phyloP scores from a whole-genome alignment of 768 basidiomycete genomes.

The Porpolomopsis calyptriformis region DNA sequence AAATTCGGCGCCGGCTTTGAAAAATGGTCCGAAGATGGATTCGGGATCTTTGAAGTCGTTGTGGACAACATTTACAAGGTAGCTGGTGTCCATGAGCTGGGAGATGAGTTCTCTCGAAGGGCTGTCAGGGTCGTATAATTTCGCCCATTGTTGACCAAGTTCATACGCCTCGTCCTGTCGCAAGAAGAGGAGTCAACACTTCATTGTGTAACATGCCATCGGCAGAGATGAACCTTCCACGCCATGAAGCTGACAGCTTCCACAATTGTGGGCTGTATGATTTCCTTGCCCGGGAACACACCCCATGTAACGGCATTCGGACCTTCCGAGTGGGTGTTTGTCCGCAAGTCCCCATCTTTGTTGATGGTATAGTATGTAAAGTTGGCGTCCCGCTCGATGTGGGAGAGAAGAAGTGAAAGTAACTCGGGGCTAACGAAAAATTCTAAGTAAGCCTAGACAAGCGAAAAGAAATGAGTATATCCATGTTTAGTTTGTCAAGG shows the following conservation, averaged over 20 bases:
- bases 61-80: slow-evolving; percentile 92
- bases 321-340: slow-evolving; percentile 90
- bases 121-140: slow-evolving; percentile 70
- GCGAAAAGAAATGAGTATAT: slow-evolving; percentile 1
- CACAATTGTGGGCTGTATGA: slow-evolving; percentile 91
- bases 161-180: slow-evolving; percentile 89
- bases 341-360: slow-evolving; percentile 85
- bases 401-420: slow-evolving; percentile 58
- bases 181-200: neutral
- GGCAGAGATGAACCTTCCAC: slow-evolving; percentile 62
- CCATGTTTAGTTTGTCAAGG: neutral
- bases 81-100: slow-evolving; percentile 68
- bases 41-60: slow-evolving; percentile 84
- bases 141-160: slow-evolving; percentile 85
- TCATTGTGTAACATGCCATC: neutral
- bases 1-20: slow-evolving; percentile 61
- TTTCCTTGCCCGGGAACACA: slow-evolving; percentile 94
- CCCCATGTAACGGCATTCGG: slow-evolving; percentile 99
- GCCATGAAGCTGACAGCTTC: slow-evolving; percentile 98
- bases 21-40: slow-evolving; percentile 82
- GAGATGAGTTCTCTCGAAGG: slow-evolving; percentile 65
- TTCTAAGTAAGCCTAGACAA: slow-evolving; percentile 78
- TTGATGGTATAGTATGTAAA: slow-evolving; percentile 98
- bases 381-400: slow-evolving; percentile 77
- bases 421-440: slow-evolving; percentile 81